Evolutionary conservation across 2,329 filamentous ascomycete species (phyloP), one percentile per base, ranked within the genome.

Genomic region (Teratosphaeria zuluensis): DNA sequence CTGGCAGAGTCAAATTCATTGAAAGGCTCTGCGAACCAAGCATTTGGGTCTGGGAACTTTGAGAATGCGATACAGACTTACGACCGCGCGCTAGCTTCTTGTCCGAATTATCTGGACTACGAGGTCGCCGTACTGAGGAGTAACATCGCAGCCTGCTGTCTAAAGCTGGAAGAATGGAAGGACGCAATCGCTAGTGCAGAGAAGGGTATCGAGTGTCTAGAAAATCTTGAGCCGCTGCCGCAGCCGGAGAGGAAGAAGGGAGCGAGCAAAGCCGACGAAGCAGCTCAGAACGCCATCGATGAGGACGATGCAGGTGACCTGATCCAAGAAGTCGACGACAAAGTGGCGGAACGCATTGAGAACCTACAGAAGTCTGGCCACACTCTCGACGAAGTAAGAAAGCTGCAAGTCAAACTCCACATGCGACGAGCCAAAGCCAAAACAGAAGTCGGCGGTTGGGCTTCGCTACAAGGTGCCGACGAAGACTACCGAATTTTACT

Each of bases 111-210:
- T 71, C 82, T 95, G 30, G 85, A 92, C 71, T 96, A 90, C 75
- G 90, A 96, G 66, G 80, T 92, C 62, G 90, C 92, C 30, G 89
- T 97, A 9, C 79, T 97, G 5, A 84, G 87, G 60, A 91, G 88
- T 71, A 97, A 97, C 76, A 87, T 96, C 64, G 83, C 92, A 1
- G 92, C 92, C 9, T 96, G 91, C 70, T 84, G 96, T 67, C 73
- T 97, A 57, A 95, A 95, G 71, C 78, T 95, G 2, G 80, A 85
- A 61, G 86, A 92, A 61, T 96, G 91, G 89, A 90, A 92, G 65
- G 85, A 89, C 32, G 89, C 90, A 9, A 81, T 91, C 51, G 85
- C 86, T 54, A 81, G 83, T 9, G 91, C 92, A 0, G 88, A 85
- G 0, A 79, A 82, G 11, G 86, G 90, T 1, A 70, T 97, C 0